These are phyloP conservation scores for Botrytis medusae DNA, from an alignment of 2,329 filamentous ascomycete species.

Conservation along the genomic window DNA sequence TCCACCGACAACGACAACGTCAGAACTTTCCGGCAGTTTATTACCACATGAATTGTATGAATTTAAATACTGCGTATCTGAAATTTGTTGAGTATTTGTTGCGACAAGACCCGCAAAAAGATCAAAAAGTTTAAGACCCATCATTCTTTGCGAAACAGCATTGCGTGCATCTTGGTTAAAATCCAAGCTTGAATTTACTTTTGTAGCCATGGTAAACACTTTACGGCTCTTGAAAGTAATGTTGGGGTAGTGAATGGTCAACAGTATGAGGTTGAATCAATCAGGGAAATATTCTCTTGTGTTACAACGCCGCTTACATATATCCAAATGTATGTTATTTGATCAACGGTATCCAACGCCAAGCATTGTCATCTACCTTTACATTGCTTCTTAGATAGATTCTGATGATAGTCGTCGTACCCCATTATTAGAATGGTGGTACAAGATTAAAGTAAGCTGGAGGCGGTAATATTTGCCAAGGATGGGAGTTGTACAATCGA, in stretches of 20 bases:
- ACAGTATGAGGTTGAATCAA: not conserved
- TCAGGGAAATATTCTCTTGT: not conserved
- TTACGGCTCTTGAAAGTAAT: not conserved
- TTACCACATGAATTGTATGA: not conserved
- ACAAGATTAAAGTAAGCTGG: not conserved
- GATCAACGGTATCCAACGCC: too few species aligned
- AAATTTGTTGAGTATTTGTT: not conserved
- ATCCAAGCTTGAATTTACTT: not conserved
- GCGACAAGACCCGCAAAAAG: not conserved
- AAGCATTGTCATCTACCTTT: too few species aligned
- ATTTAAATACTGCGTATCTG: conserved; percentile 12
- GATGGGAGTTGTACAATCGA: not conserved
- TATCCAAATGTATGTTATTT: not conserved
- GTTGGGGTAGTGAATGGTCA: not conserved
- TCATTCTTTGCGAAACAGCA: not conserved
- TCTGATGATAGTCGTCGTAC: not conserved
- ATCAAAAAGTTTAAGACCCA: not conserved
- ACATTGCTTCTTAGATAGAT: not conserved
- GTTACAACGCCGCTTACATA: not conserved
- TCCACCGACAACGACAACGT: conserved; percentile 34
- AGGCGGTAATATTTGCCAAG: not conserved
- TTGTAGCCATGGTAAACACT: not conserved
- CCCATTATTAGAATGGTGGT: not conserved
- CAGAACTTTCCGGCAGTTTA: conserved; percentile 26
- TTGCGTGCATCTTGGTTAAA: not conserved